Evolutionary conservation across 2,329 filamentous ascomycete species (phyloP), one percentile per base, ranked within the genome.

Genomic region (Pyrenochaeta sp.): DNA sequence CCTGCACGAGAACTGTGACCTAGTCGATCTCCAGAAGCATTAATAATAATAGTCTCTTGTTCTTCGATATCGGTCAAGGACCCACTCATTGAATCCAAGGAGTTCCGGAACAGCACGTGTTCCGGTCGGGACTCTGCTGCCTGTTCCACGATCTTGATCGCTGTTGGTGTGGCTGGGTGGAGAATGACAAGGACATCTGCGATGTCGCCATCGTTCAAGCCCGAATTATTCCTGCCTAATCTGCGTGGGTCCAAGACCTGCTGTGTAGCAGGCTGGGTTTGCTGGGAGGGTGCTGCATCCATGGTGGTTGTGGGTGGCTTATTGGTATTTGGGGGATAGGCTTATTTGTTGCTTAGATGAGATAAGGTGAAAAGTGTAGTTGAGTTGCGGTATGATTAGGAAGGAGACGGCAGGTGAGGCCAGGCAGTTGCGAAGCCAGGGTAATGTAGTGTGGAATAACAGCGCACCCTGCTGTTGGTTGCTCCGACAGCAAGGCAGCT

Each of bases 151-250:
- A 93, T 90, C 58, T 82, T 80, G 59, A 89, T 87, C 17, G 94
- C 91, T 18, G 85, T 84, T 33, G 86, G 81, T 2, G 92, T 91
- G 61, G 86, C 86, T 10, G 94, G 93, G 64, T 96, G 88, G 23
- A 98, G 83, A 51, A 97, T 87, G 77, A 92, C 96, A 61, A 97
- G 86, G 64, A 97, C 91, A 76, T 97, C 93, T 57, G 91, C 86
- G 44, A 95, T 85, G 73, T 97, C 93, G 61, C 90, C 85, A 63
- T 93, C 89, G 47, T 85, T 89, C 56, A 97, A 87, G 50, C 91
- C 91, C 35, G 91, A 95, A 72, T 91, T 90, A 75, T 91, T 90
- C 72, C 89, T 83, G 50, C 92, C 92, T 57, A 90, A 74, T 49
- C 92, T 87, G 58, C 92, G 86, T 35, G 92, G 91, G 73, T 97